Percentiles rank a stretch among this genome's conserved stretches.
These are phyloP conservation scores for Chlorella ohadii DNA, from an alignment of 139 green algal genomes.

Conservation along the genomic window DNA sequence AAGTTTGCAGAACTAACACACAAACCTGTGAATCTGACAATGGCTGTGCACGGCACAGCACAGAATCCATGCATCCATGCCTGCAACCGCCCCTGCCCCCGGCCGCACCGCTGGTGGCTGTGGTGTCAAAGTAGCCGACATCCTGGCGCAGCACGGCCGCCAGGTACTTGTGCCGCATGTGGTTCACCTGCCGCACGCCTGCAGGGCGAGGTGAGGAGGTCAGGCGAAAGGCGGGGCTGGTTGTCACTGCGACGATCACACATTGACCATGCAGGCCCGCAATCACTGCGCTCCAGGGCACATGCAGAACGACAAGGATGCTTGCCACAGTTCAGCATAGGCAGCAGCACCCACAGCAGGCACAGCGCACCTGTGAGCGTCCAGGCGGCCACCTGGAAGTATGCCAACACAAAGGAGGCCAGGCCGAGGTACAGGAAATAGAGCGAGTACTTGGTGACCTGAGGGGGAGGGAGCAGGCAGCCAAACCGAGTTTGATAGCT, in stretches of 20 bases:
- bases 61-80: too few species aligned
- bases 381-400: conserved; percentile 57
- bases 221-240: too few species aligned
- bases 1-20: too few species aligned
- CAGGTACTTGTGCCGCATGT: conserved; percentile 63
- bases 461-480: too few species aligned
- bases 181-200: conserved; percentile 40
- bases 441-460: neutral
- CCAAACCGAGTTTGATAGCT: too few species aligned
- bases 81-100: neutral
- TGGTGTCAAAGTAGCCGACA: conserved; percentile 84
- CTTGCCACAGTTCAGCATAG: too few species aligned
- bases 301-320: too few species aligned
- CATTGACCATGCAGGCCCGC: too few species aligned
- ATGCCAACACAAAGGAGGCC: conserved; percentile 46
- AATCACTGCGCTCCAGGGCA: too few species aligned
- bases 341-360: neutral
- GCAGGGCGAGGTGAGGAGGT: neutral
- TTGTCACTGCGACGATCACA: too few species aligned
- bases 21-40: too few species aligned
- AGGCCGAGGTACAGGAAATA: conserved; percentile 80
- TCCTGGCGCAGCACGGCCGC: conserved; percentile 82
- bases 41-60: too few species aligned
- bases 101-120: conserved; percentile 57
- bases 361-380: conserved; percentile 44